Evolutionary conservation across 805 yeast species (phyloP).

Genomic region (Spencermartinsiella europaea): DNA sequence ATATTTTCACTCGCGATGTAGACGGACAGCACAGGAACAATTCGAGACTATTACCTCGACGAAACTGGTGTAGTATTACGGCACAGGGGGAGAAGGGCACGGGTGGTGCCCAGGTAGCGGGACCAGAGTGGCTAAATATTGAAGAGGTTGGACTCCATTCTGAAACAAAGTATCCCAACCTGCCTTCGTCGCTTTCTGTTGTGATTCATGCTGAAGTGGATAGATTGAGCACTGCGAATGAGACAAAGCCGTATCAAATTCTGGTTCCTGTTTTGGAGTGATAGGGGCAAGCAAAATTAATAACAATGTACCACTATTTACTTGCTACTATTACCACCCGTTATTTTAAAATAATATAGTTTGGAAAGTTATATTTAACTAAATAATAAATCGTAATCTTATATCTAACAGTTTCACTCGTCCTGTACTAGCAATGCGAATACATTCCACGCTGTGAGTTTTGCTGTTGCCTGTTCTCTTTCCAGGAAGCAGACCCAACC

Average conservation of each 20-base stretch:
- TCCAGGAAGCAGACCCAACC: too few species aligned
- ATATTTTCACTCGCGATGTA: constrained; percentile 57
- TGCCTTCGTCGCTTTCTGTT: constrained; percentile 48
- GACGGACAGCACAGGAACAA: constrained; percentile 46
- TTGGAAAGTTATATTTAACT: too few species aligned
- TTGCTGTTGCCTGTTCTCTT: too few species aligned
- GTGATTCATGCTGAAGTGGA: constrained; percentile 72
- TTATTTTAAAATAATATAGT: too few species aligned
- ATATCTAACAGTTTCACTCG: too few species aligned
- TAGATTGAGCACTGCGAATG: constrained; percentile 40
- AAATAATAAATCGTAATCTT: too few species aligned
- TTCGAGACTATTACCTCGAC: constrained; percentile 48
- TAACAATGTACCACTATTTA: background rate
- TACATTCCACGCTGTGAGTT: too few species aligned
- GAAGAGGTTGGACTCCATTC: constrained; percentile 6
- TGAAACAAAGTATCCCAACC: constrained; percentile 16
- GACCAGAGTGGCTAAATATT: constrained; percentile 9
- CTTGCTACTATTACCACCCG: too few species aligned
- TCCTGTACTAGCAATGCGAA: too few species aligned
- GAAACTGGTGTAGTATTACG: constrained; percentile 50
- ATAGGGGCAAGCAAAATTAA: background rate
- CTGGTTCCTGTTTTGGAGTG: constrained; percentile 49
- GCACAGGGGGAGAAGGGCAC: constrained; percentile 8
- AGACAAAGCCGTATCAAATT: constrained; percentile 61
- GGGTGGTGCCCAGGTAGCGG: constrained; percentile 4